Percentiles rank a stretch among this genome's conserved stretches.
Conservation (phyloP, 192 early-diverging fungal genomes). For the Coemansia sp. region DNA sequence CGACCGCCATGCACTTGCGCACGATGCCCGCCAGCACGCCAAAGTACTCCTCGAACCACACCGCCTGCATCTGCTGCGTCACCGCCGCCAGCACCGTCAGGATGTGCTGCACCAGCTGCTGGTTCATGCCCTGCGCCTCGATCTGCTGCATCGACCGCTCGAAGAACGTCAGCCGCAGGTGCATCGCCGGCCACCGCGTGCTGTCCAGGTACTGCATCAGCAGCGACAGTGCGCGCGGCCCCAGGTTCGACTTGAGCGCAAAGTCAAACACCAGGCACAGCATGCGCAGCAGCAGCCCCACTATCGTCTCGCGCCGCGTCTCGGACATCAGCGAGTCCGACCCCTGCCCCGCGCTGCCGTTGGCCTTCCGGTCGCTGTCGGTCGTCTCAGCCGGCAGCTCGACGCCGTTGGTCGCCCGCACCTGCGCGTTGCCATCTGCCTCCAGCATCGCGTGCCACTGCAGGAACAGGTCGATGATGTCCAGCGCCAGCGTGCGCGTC, state of each 20-base stretch:
- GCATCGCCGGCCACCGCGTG: slow-evolving; percentile 37
- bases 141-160: slow-evolving; percentile 52
- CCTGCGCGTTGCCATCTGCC: slow-evolving; percentile 9
- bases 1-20: slow-evolving; percentile 60
- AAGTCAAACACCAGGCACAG: slow-evolving; percentile 51
- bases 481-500: slow-evolving; percentile 79
- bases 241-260: slow-evolving; percentile 42
- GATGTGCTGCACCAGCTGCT: slow-evolving; percentile 51
- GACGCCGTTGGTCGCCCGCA: neutral
- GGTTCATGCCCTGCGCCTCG: slow-evolving; percentile 47
- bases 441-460: slow-evolving; percentile 82
- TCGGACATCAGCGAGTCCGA: slow-evolving; percentile 34
- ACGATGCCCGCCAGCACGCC: slow-evolving; percentile 32
- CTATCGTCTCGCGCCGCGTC: slow-evolving; percentile 41
- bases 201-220: slow-evolving; percentile 41
- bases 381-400: slow-evolving; percentile 12
- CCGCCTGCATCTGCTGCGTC: slow-evolving; percentile 45
- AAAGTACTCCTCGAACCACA: slow-evolving; percentile 54
- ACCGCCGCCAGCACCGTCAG: slow-evolving; percentile 42
- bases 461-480: slow-evolving; percentile 86
- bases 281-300: slow-evolving; percentile 47
- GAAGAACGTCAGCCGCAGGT: slow-evolving; percentile 48
- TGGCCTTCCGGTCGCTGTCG: neutral
- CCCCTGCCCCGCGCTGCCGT: neutral
- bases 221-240: slow-evolving; percentile 35